Evolutionary conservation across 73 alveolate genomes (phyloP), one percentile per base, ranked within the genome.

Genomic region (Paramecium pentaurelia): DNA sequence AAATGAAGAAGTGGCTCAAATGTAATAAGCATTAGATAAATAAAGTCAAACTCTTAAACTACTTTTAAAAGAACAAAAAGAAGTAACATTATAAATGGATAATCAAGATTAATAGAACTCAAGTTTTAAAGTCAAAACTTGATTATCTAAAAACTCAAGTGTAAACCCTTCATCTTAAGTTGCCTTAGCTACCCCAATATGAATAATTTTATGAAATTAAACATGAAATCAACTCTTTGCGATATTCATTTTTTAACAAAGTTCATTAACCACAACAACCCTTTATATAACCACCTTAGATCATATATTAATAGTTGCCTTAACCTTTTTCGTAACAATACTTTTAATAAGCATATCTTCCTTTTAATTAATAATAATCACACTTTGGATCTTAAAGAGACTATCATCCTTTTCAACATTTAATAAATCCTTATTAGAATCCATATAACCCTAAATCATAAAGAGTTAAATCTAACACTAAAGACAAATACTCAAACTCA

Each of bases 391-490:
- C 60, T 47, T 44, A 42, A 20, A 2, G 27, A 42, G 6, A 4
- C 12, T 64, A 64, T 64, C 47, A 20, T 64, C 84, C 84, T 11
- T 34, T 34, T 12, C n/a, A 60, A 8, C 25, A 49, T 49, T n/a
- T 49, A 49, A 54, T 16, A 92, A 28, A 86, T 93, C 71, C 94
- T 93, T 36, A 96, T 54, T 18, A 54, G 2, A 2, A 89, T 96
- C 98, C 18, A 96, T 97, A 36, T 97, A 97, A 93, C 94, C 88
- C 49, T 97, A 96, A 42, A 96, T 60, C 80, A 97, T 92, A 91
- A 4, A 54, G 70, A 22, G 22, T n/a, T 54, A 54, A 18, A 54
- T 18, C 7, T 7, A 18, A 54, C 6, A 54, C 70, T 95, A 96
- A 32, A 97, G 97, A 60, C 97, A 95, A 64, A 64, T 8, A 20